Evolutionary conservation across 495 filamentous ascomycete genomes (phyloP), one percentile per base, ranked within the genome.

Genomic region (Aspergillus saccharolyticus): DNA sequence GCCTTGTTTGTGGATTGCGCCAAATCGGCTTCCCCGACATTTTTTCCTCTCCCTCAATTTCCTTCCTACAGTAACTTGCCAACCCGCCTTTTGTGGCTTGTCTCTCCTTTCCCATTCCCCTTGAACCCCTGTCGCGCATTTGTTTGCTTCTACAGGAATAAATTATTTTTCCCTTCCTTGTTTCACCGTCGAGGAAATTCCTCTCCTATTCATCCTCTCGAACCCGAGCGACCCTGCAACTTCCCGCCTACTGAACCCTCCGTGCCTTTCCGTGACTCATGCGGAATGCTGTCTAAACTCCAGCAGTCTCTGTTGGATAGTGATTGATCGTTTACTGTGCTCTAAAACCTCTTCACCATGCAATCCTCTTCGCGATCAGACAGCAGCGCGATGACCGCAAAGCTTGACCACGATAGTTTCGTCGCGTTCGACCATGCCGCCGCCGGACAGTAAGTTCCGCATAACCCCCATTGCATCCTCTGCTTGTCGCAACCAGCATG

Each of bases 391-490:
- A 76, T 75, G 46, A 66, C 65, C 20, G 71, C 67, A 22, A 70
- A 70, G 54, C 61, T 78, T 39, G 74, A 72, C 56, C 72, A 65
- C 65, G 77, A 70, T 65, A 88, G 70, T 75, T 91, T 79, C 45
- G 76, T 87, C 46, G 81, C 84, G 9, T 96, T 88, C 67, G 85
- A 88, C 65, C 81, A 91, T 73, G 89, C 85, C 50, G 91, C 92
- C 51, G 94, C 94, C 54, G 94, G 94, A 76, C 94, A 98, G 92
- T 97, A 80, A 82, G 92, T 87, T 49, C 43, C 58, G 4, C 25
- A 14, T 21, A 22, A 28, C 47, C 46, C 46, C 46, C 15, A 9
- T 28, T 9, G 25, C 25, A 28, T 28, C 25, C 25, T 28, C 25
- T 28, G 24, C 47, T 46, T 50, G 22, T 28, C 47, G 47, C 47